These are phyloP conservation scores for Areca catechu DNA, from an alignment of 176 grass and related monocot genomes.

Conservation along the genomic window DNA sequence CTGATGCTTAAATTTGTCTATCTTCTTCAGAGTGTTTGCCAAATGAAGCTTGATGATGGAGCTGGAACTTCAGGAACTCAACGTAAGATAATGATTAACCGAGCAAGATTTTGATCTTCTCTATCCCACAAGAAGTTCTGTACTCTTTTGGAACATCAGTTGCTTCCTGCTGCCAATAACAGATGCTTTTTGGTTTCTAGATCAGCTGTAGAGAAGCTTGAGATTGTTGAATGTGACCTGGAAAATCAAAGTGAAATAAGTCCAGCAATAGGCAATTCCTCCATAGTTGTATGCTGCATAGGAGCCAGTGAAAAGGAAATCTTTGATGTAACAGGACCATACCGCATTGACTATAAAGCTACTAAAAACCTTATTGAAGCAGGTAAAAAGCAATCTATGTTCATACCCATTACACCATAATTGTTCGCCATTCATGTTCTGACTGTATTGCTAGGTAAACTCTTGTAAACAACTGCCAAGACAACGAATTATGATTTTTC, in stretches of 20 bases:
- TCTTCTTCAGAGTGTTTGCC: constrained; percentile 53
- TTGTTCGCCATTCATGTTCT: too few species aligned
- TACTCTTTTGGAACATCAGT: background rate
- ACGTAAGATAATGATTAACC: constrained; percentile 32
- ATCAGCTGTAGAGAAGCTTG: constrained; percentile 58
- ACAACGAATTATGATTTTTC: too few species aligned
- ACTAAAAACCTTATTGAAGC: constrained; percentile 64
- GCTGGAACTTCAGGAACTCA: constrained; percentile 16
- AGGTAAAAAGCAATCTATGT: constrained; percentile 19
- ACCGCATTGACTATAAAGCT: constrained; percentile 79
- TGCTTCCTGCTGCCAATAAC: constrained; percentile 19
- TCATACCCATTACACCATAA: too few species aligned
- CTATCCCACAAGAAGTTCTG: background rate
- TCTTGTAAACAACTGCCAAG: too few species aligned
- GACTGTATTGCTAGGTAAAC: too few species aligned
- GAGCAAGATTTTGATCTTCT: constrained; percentile 1
- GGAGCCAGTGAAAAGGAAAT: constrained; percentile 87
- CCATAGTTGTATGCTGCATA: constrained; percentile 74
- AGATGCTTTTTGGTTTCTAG: constrained; percentile 33
- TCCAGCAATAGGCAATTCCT: constrained; percentile 48
- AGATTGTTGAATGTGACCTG: constrained; percentile 84
- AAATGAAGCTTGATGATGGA: constrained; percentile 40
- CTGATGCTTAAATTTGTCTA: too few species aligned
- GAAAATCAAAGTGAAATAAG: constrained; percentile 48
- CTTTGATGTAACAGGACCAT: constrained; percentile 69